A percentile compares a stretch with the other conserved stretches of the same genome.
phyloP scores from a whole-genome alignment of 495 filamentous ascomycete species.

The Rostrohypoxylon terebratum region DNA sequence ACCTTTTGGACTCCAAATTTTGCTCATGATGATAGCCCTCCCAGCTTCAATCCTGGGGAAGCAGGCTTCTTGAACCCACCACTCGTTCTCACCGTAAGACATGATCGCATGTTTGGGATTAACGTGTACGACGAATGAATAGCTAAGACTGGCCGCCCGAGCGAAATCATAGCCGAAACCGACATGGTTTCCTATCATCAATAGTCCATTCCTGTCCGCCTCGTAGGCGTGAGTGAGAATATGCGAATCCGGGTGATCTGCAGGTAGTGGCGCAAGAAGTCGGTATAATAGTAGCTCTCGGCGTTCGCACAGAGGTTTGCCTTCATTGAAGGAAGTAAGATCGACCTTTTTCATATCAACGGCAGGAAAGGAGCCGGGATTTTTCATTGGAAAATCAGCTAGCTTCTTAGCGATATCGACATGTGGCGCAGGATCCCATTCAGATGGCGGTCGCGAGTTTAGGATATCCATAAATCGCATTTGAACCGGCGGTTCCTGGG shows the following conservation, averaged over 20 bases:
- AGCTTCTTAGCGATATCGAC: conserved; percentile 53
- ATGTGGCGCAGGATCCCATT: conserved; percentile 58
- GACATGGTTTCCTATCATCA: conserved; percentile 70
- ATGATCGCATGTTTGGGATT: conserved; percentile 60
- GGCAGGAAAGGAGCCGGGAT: conserved; percentile 64
- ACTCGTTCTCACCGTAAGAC: conserved; percentile 57
- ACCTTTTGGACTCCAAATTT: conserved; percentile 72
- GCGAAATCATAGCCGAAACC: conserved; percentile 64
- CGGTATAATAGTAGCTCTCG: conserved; percentile 71
- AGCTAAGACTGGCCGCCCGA: conserved; percentile 69
- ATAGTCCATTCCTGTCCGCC: conserved; percentile 74
- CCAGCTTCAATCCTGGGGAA: conserved; percentile 67
- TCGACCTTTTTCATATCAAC: conserved; percentile 73
- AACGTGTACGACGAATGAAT: conserved; percentile 71
- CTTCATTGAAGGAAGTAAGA: conserved; percentile 66
- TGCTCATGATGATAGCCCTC: conserved; percentile 69
- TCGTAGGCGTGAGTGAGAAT: conserved; percentile 74
- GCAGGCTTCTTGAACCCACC: conserved; percentile 77
- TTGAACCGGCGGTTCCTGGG: conserved; percentile 54
- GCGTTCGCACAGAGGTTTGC: conserved; percentile 63
- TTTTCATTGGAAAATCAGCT: conserved; percentile 41
- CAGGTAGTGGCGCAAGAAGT: conserved; percentile 59
- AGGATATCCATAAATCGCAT: conserved; percentile 54
- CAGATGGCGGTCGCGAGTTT: conserved; percentile 42
- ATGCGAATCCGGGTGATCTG: conserved; percentile 58